phyloP scores from a whole-genome alignment of 1,284 basidiomycete genomes.

The Stygiomarasmius scandens region DNA sequence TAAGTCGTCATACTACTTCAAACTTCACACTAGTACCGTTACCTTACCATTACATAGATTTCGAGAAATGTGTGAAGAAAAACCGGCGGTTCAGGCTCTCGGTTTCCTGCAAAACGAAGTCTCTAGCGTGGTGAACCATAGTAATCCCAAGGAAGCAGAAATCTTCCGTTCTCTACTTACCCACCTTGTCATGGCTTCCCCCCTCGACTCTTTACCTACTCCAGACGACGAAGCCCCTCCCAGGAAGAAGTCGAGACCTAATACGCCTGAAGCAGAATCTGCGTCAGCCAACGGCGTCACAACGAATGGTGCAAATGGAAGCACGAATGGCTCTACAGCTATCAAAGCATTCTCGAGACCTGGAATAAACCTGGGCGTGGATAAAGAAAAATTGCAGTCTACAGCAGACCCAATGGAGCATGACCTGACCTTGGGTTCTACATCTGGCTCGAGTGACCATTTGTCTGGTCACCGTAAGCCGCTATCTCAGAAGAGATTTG shows the following conservation, averaged over 20 bases:
- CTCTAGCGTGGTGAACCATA: constrained; percentile 70
- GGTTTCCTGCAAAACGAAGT: constrained; percentile 72
- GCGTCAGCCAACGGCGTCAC: background rate
- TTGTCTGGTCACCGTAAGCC: constrained; percentile 36
- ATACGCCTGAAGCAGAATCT: constrained; percentile 34
- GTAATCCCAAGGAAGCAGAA: constrained; percentile 59
- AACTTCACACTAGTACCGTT: background rate
- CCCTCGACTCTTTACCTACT: constrained; percentile 10
- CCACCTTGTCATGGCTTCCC: constrained; percentile 42
- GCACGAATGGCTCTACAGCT: background rate
- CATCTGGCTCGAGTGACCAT: too few species aligned
- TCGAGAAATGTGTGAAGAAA: constrained; percentile 74
- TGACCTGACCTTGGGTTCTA: background rate
- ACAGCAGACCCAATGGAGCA: background rate
- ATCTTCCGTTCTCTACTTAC: constrained; percentile 69
- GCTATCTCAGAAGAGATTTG: constrained; percentile 44
- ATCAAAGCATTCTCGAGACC: background rate
- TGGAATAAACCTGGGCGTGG: background rate
- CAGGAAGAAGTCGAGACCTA: constrained; percentile 39
- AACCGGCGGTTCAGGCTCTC: constrained; percentile 66
- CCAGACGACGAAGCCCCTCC: constrained; percentile 29
- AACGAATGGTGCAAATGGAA: background rate
- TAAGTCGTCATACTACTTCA: constrained; percentile 33
- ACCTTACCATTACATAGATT: constrained; percentile 49
- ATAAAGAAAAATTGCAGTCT: background rate